Evolutionary conservation across 495 filamentous ascomycete genomes (phyloP), one percentile per base, ranked within the genome.

Genomic region (Aspergillus egyptiacus): DNA sequence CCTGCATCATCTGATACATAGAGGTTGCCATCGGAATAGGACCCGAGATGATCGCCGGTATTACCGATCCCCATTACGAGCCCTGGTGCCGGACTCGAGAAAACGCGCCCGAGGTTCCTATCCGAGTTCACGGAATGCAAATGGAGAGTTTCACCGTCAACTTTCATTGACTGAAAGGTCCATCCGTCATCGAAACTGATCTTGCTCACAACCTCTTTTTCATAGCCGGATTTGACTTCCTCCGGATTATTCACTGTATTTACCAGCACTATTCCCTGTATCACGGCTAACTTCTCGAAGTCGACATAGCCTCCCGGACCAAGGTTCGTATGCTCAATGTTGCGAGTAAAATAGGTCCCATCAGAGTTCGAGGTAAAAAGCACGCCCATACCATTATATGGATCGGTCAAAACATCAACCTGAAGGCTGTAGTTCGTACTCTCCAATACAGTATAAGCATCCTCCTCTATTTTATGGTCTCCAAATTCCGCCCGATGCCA

Each of bases 371-470:
- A 96, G 7, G 87, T 91, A 56, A 94, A 87, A 15, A 96, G 73
- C 2, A 85, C 79, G 18, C 93, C 93, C 78, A 96, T 88, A 5
- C 85, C 82, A 28, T 71, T 79, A 13, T 2, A 69, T 71, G 24
- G 73, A 67, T 50, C 62, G 61, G 82, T 87, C 73, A 89, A 80
- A 53, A 97, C 91, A 72, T 97, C 90, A 32, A 98, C 82, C 64
- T 96, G 90, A 51, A 98, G 88, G 69, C 91, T 95, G 72, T 97
- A 95, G 55, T 95, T 87, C 14, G 93, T 96, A 53, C 88, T 91
- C 68, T 96, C 91, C 23, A 98, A 74, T 18, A 97, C 74, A 1
- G 93, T 98, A 61, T 96, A 98, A 11, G 87, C 89, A 58, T 93
- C 80, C 62, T 96, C 78, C 56, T 86, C 78, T 19, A 98, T 63